Evolutionary conservation across 2,329 filamentous ascomycete species (phyloP), one percentile per base, ranked within the genome.

Genomic region (Nemania bipapillata): DNA sequence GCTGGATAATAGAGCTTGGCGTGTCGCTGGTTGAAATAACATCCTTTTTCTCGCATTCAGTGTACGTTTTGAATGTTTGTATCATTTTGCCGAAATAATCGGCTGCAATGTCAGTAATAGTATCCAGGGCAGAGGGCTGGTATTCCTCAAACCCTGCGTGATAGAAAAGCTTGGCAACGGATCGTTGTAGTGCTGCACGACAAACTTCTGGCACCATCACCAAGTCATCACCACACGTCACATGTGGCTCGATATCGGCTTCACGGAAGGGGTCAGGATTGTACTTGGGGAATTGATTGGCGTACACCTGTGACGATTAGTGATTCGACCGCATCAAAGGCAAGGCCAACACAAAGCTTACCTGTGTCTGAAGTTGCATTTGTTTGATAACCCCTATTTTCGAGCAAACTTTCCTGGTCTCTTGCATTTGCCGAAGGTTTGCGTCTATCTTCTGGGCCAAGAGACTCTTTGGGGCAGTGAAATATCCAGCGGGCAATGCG

Each of bases 351-450:
- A 53, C 6, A 40, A 56, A 7, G 45, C 83, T 78, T 87, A 93
- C 92, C 87, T 97, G 96, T 59, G 94, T 93, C 80, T 99, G 96
- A 62, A 98, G 89, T 81, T 99, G 96, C 96, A 99, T 99, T 82
- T 99, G 96, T 83, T 98, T 99, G 79, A 99, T 96, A 70, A 99
- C 93, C 56, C 93, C 91, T 78, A 99, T 97, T 82, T 98, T 99
- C 11, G 94, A 94, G 76, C 94, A 97, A 32, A 99, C 87, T 78
- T 97, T 98, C 74, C 96, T 88, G 0, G 96, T 99, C 76, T 98
- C 95, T 79, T 99, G 96, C 86, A 99, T 94, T 78, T 97, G 94
- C 69, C 89, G 89, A 81, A 98, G 93, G 75, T 99, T 99, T 63
- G 90, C 88, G 74, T 97, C 93, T 81, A 99, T 91, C 78, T 91